Percentiles rank a stretch among this genome's conserved stretches.
phyloP scores from a whole-genome alignment of 768 basidiomycete genomes.

The Phylloporus scabripes region DNA sequence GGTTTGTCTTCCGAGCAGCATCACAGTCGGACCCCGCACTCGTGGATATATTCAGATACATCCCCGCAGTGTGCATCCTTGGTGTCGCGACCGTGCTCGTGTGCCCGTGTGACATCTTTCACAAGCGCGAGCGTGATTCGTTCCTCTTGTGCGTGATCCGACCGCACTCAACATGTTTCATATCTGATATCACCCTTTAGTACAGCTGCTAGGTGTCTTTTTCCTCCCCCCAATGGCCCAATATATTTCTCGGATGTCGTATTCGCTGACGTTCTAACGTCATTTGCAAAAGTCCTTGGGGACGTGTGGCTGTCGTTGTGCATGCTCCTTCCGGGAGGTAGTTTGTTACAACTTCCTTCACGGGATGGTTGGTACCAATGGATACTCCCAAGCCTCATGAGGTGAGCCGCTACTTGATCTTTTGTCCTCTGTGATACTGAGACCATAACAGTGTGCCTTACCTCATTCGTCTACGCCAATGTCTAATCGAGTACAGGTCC shows the following conservation, averaged over 20 bases:
- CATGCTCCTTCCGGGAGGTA: slow-evolving; percentile 84
- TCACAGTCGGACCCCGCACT: slow-evolving; percentile 51
- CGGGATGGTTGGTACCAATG: slow-evolving; percentile 63
- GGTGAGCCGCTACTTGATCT: slow-evolving; percentile 43
- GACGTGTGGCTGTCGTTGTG: slow-evolving; percentile 86
- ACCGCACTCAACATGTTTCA: neutral
- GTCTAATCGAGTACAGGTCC: slow-evolving; percentile 73
- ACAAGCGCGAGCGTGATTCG: slow-evolving; percentile 67
- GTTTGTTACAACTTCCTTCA: slow-evolving; percentile 57
- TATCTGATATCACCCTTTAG: slow-evolving; percentile 36
- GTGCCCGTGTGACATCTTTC: slow-evolving; percentile 61
- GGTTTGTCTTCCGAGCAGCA: slow-evolving; percentile 59
- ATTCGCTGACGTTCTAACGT: slow-evolving; percentile 93
- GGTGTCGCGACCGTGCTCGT: slow-evolving; percentile 52
- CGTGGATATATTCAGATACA: slow-evolving; percentile 72
- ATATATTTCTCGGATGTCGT: slow-evolving; percentile 90
- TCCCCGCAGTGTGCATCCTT: slow-evolving; percentile 65
- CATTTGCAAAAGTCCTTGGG: slow-evolving; percentile 93
- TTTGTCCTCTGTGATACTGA: slow-evolving; percentile 3
- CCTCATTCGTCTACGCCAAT: slow-evolving; percentile 89
- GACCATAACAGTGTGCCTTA: slow-evolving; percentile 63
- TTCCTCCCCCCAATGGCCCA: slow-evolving; percentile 52
- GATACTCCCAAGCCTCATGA: slow-evolving; percentile 82
- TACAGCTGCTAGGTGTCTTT: slow-evolving; percentile 66
- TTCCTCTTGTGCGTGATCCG: slow-evolving; percentile 64